Evolutionary conservation across 768 basidiomycete species (phyloP), one percentile per base, ranked within the genome.

Genomic region (Kwoniella sp.): DNA sequence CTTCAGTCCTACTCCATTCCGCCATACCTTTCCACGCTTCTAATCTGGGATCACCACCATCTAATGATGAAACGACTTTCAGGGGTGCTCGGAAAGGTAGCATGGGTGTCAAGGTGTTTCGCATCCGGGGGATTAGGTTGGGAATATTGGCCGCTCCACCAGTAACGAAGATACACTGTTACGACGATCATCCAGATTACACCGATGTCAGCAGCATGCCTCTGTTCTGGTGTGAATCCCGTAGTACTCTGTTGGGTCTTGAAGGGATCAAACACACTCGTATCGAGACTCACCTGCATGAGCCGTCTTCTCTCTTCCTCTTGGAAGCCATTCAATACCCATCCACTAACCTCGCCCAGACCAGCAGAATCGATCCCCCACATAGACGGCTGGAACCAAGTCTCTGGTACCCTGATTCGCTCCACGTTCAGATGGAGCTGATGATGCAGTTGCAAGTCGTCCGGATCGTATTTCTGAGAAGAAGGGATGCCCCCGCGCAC

Each of bases 1-100:
- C 79, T 19, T 69, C 69, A 5, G 77, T 80, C 1, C 64, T 27
- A 6, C 78, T 74, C 79, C 83, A 84, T 54, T 84, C 84, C 15
- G 90, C 90, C 92, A 99, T 94, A 7, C 96, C 96, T 46, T 85
- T 84, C 94, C 94, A 99, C 17, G 93, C 89, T 71, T 95, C 92
- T 64, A 87, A 68, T 13, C 81, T 67, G 0, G 90, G 86, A 75
- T 96, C 87, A 1, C 72, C 68, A 9, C 60, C 70, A 55, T 71
- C 58, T 6, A 68, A 49, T 1, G 93, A 90, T 1, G 83, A 81
- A 33, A 81, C 78, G 47, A 93, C 85, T 49, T 83, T 77, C 22
- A 99, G 84, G 5, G 85, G 83, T 81, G 90, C 89, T 60, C 88
- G 89, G 15, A 91, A 90, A 0, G 92, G 90, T 9, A 98, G 83